Percentiles rank a stretch among this genome's conserved stretches.
phyloP scores from a whole-genome alignment of 371 early-diverging fungal genomes.

The Mycotypha africana region DNA sequence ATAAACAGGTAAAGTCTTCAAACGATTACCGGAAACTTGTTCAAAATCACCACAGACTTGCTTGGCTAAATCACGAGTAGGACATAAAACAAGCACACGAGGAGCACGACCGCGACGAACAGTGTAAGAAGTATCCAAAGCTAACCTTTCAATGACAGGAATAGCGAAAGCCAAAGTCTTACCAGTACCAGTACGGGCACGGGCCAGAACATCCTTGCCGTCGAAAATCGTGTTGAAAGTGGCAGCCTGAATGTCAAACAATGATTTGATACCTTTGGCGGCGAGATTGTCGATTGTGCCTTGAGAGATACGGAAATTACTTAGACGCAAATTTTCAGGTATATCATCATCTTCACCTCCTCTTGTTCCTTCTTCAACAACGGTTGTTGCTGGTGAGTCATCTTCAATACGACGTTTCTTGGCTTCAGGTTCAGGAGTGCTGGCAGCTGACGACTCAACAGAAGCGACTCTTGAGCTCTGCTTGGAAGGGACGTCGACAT shows the following conservation, averaged over 20 bases:
- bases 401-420: conserved; percentile 31
- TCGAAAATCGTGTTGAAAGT: conserved; percentile 78
- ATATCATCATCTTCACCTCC: conserved; percentile 42
- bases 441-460: background rate
- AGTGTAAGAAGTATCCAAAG: conserved; percentile 41
- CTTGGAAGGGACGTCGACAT: conserved; percentile 15
- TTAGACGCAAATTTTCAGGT: conserved; percentile 64
- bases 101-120: conserved; percentile 71
- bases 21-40: conserved; percentile 52
- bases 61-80: conserved; percentile 97
- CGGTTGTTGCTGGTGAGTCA: no score
- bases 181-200: conserved; percentile 97
- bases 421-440: conserved; percentile 13
- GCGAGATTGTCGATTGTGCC: conserved; percentile 60
- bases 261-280: conserved; percentile 65
- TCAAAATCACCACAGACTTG: conserved; percentile 79
- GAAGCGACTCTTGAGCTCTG: conserved; percentile 1
- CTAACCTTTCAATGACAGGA: conserved; percentile 79
- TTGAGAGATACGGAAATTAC: conserved; percentile 55
- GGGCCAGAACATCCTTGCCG: conserved; percentile 89
- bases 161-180: conserved; percentile 90
- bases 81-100: conserved; percentile 76
- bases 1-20: conserved; percentile 62
- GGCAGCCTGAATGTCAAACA: conserved; percentile 93
- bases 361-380: conserved; percentile 18